Base-by-base conservation (phyloP, 2,329 filamentous ascomycete species). In the Dothideomycetidae sp. region DNA sequence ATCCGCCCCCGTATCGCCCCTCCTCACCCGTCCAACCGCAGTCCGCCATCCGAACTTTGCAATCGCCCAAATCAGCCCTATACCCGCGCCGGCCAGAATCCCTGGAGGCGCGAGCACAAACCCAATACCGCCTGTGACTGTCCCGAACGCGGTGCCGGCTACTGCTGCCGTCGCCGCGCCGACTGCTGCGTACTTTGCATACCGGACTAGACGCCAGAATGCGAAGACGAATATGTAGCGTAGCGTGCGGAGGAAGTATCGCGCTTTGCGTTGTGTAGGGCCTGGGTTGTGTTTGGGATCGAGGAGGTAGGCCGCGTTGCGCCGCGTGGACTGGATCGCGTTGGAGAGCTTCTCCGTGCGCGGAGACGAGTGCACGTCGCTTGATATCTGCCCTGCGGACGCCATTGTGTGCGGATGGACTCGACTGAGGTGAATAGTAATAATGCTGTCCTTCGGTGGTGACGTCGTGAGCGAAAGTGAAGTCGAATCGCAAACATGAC, bases 51-150 rank as follows among this genome's bases (percentile, higher is more conserved):
- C 57, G 46, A 56, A 56, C 34, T 50, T 53, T 2, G 52, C 59
- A 18, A 60, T 37, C 0, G 57, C 60, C 59, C 59, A 62, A 2
- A 61, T 31, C 23, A 55, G 44, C 5, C 52, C 58, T 17, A 54
- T 53, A 5, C 55, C 49, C 16, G 55, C 52, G 9, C 55, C 56
- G 2, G 54, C 58, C 14, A 55, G 35, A 19, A 63, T 57, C 0
- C 59, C 59, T 2, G 60, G 59, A 9, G 60, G 60, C 29, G 60
- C 60, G 23, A 62, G 41, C 36, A 63, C 50, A 37, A 62, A 63
- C 2, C 54, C 59, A 5, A 54, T 57, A 4, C 60, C 59, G 18
- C 52, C 56, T 3, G 55, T 48, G 4, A 61, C 42, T 1, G 51
- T 52, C 2, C 59, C 58, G 13, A 60, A 48, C 10, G 49, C 58